Base-by-base conservation (phyloP, 305 asterid genomes). In the Fraxinus albicans region DNA sequence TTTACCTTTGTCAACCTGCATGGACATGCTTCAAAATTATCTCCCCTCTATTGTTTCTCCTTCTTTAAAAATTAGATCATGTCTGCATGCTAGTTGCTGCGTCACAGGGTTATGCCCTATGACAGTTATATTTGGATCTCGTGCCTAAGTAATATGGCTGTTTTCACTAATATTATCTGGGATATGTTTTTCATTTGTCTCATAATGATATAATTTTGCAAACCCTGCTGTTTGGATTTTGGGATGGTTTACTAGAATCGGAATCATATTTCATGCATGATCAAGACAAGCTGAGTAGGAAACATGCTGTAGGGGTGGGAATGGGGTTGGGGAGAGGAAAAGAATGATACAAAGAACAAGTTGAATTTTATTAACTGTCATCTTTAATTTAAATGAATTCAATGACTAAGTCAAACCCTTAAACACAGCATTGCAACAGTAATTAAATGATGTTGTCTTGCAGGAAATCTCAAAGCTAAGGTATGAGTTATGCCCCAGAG, bases 381-480 rank as follows among this genome's bases (percentile, higher is more conserved):
- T 63, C 21, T 83, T 75, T 78, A 81, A 72, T 74, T 9, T 73
- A n/a, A 53, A n/a, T 17, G 25, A 53, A 6, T 53, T 53, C 33
- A 53, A 77, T 58, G 80, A 76, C 70, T 73, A 79, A 44, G 42
- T 40, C 21, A 47, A 25, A 31, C 63, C 85, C 53, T 63, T 72
- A 84, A 63, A 58, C 19, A 67, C 65, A 50, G 70, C 73, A 77
- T 44, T 65, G 5, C 21, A 72, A 5, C 74, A 6, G 65, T 55
- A 67, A 44, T 38, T 47, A 27, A 36, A n/a, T 29, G 36, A 69
- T 86, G 8, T 19, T 82, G 55, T 80, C 36, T 82, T 88, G 85
- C 94, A 95, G 97, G 99, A 95, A 89, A 93, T 94, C 82, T 92
- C 97, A 78, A 93, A 88, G 86, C 90, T 95, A 83, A 91, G 99